Conservation (phyloP, 306 rosid genomes). For the Trifolium repens region DNA sequence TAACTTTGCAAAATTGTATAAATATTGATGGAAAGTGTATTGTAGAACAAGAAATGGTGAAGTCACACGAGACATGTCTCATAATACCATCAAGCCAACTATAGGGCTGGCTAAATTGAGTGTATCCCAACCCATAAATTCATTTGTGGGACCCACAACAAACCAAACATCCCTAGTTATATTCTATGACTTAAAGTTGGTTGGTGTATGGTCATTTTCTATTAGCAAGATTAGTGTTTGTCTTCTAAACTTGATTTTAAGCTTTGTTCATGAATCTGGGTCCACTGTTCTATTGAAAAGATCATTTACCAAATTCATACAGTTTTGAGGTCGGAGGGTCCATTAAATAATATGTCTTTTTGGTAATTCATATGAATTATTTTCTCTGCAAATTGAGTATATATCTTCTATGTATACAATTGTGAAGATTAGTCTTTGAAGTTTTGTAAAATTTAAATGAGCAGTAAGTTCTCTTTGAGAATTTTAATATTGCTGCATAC, state of each 20-base stretch:
- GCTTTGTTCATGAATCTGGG: conserved; percentile 45
- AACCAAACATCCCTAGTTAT: conserved; percentile 30
- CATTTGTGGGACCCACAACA: neutral
- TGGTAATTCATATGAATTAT: conserved; percentile 23
- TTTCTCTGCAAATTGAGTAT: no score
- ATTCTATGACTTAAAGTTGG: conserved; percentile 40
- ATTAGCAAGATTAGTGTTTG: conserved; percentile 50
- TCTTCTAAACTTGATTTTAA: conserved; percentile 49
- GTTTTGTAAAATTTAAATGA: no score
- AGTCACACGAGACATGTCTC: neutral
- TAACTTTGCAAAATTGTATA: neutral
- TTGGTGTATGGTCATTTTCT: conserved; percentile 54
- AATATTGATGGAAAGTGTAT: neutral
- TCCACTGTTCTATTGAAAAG: conserved; percentile 47
- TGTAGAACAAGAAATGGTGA: no score
- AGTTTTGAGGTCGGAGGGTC: conserved; percentile 27
- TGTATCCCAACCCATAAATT: neutral
- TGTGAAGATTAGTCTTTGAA: no score
- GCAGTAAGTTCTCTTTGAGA: no score
- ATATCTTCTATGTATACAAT: no score
- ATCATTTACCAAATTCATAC: conserved; percentile 20
- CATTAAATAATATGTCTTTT: conserved; percentile 33
- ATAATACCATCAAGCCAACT: neutral
- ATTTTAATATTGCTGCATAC: no score
- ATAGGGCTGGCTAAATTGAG: neutral